A percentile compares a stretch with the other conserved stretches of the same genome.
These are phyloP conservation scores for Verbascum thapsus DNA, from an alignment of 257 asterid genomes.

Conservation along the genomic window DNA sequence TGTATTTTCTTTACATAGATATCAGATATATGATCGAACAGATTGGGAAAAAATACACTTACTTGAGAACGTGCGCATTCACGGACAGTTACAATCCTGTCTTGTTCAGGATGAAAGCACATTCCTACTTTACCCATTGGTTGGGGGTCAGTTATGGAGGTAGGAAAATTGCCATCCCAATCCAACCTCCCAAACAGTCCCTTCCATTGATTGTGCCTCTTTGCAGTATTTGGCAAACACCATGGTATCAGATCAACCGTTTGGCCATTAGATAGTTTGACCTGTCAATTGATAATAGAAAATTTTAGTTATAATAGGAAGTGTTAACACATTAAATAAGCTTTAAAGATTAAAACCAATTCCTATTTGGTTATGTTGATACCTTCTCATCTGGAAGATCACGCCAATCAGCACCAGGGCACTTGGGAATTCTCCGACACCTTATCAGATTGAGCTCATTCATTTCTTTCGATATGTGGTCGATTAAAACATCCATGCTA, in stretches of 20 bases:
- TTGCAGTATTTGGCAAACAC: constrained; percentile 96
- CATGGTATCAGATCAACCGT: constrained; percentile 90
- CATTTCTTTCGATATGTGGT: constrained; percentile 91
- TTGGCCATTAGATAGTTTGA: constrained; percentile 79
- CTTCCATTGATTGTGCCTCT: constrained; percentile 99
- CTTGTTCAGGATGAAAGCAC: constrained; percentile 97
- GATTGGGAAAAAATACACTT: constrained; percentile 31
- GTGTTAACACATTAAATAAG: background rate
- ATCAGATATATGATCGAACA: background rate
- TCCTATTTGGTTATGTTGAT: constrained; percentile 13
- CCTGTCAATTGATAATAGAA: constrained; percentile 42
- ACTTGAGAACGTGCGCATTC: constrained; percentile 99
- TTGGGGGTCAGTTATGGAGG: constrained; percentile 90
- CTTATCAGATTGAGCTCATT: constrained; percentile 81
- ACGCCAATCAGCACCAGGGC: constrained; percentile 95
- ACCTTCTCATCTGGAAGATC: constrained; percentile 97
- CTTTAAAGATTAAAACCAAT: no score
- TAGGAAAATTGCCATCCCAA: constrained; percentile 97
- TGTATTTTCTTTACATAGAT: background rate
- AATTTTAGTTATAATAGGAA: constrained; percentile 20
- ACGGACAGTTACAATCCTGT: constrained; percentile 93
- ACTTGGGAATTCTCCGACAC: constrained; percentile 82
- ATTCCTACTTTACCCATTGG: constrained; percentile 98
- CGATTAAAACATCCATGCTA: constrained; percentile 50
- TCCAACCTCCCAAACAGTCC: constrained; percentile 91